These are phyloP conservation scores for Tolypocladium guangdongense DNA, from an alignment of 2,329 filamentous ascomycete genomes.

Conservation along the genomic window DNA sequence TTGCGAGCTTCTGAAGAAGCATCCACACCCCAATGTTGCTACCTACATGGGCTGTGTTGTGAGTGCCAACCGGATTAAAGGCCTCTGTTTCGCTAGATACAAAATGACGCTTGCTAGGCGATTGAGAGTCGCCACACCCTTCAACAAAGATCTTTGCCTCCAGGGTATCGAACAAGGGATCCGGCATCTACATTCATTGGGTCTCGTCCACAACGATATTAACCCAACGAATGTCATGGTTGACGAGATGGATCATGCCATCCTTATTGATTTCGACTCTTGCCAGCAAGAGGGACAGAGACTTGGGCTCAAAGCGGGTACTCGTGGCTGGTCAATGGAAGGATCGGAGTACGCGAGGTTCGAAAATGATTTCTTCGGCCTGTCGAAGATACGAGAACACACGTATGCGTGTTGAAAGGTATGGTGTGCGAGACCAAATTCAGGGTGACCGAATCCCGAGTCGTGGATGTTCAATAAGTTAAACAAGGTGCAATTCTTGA, in stretches of 20 bases:
- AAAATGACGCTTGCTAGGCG: conserved; percentile 1
- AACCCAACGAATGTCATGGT: conserved; percentile 23
- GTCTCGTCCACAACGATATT: conserved; percentile 24
- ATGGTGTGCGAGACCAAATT: neutral
- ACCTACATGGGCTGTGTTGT: conserved; percentile 8
- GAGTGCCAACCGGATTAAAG: conserved; percentile 3
- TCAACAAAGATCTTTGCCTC: neutral
- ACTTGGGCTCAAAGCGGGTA: neutral
- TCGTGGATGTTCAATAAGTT: no score
- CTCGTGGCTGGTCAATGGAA: neutral
- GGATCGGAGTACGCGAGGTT: neutral
- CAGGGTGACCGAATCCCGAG: no score
- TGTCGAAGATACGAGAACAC: neutral
- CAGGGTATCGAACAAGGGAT: conserved; percentile 13
- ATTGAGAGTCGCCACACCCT: conserved; percentile 1
- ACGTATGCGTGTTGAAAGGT: neutral
- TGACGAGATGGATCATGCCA: conserved; percentile 15
- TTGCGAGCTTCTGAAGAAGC: conserved; percentile 6
- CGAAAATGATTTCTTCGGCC: neutral
- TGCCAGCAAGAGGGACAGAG: conserved; percentile 9
- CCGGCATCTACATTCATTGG: conserved; percentile 21
- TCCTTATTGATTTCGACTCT: conserved; percentile 25
- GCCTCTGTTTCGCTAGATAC: conserved; percentile 7
- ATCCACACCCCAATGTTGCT: conserved; percentile 10
- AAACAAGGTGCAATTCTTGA: no score